These are phyloP conservation scores for Cajanus cajan DNA, from an alignment of 306 rosid genomes.

Conservation along the genomic window DNA sequence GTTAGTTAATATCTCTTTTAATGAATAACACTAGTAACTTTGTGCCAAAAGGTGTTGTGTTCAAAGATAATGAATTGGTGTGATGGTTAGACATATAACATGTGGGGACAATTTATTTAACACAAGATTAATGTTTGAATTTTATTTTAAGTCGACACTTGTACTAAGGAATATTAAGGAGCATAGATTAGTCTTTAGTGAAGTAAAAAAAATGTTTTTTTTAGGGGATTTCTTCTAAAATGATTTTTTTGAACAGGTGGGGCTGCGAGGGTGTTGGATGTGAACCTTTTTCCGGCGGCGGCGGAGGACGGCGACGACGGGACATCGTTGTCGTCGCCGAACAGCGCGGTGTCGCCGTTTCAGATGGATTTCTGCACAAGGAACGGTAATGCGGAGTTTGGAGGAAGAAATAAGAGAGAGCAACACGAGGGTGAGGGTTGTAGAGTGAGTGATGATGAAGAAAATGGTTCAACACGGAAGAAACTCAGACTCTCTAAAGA, in stretches of 20 bases:
- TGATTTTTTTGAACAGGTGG: constrained; percentile 27
- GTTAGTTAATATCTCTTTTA: too few species aligned
- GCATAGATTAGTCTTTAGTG: too few species aligned
- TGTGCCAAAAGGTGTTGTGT: too few species aligned
- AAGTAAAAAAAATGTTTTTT: too few species aligned
- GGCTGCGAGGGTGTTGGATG: constrained; percentile 53
- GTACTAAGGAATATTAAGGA: too few species aligned
- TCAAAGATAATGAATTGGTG: too few species aligned
- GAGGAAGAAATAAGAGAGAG: constrained; percentile 53
- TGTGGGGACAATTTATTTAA: too few species aligned
- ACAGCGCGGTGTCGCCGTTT: constrained; percentile 68
- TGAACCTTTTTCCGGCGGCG: constrained; percentile 46
- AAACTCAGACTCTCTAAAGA: constrained; percentile 91
- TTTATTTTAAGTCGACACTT: too few species aligned
- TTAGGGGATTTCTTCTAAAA: too few species aligned
- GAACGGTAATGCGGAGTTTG: constrained; percentile 32
- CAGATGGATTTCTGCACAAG: constrained; percentile 64
- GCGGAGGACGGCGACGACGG: constrained; percentile 59
- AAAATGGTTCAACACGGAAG: constrained; percentile 82
- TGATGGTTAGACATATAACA: too few species aligned
- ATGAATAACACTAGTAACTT: too few species aligned
- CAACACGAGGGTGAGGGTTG: constrained; percentile 34
- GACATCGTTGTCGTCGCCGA: constrained; percentile 68
- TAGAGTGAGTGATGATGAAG: constrained; percentile 78
- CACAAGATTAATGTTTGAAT: too few species aligned